Evolutionary conservation across 495 filamentous ascomycete genomes (phyloP).

Genomic region (Penicillium odoratum): DNA sequence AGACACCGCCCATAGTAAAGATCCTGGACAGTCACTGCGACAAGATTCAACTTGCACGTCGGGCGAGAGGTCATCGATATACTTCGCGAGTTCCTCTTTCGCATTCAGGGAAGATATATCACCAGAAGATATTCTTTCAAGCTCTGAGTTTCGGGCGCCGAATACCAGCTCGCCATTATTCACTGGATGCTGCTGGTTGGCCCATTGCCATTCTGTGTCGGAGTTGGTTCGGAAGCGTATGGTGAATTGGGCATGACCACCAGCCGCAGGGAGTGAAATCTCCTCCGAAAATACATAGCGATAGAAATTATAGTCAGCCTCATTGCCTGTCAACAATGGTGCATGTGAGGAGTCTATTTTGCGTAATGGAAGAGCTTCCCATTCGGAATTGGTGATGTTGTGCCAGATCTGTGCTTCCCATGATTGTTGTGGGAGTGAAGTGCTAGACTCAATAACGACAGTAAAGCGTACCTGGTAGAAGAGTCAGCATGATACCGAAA

Average conservation of each 20-base stretch:
- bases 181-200: slow-evolving; percentile 58
- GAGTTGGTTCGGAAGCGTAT: slow-evolving; percentile 64
- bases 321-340: slow-evolving; percentile 35
- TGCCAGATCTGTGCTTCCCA: slow-evolving; percentile 83
- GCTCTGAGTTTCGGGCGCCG: slow-evolving; percentile 10
- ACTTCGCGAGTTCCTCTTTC: slow-evolving; percentile 53
- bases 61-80: slow-evolving; percentile 60
- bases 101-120: slow-evolving; percentile 18
- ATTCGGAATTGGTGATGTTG: slow-evolving; percentile 49
- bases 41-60: slow-evolving; percentile 56
- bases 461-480: slow-evolving; percentile 54
- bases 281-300: slow-evolving; percentile 41
- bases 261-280: slow-evolving; percentile 33
- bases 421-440: slow-evolving; percentile 49
- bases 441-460: slow-evolving; percentile 69
- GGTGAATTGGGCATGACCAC: slow-evolving; percentile 62
- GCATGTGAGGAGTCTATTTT: slow-evolving; percentile 24
- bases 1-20: slow-evolving; percentile 68
- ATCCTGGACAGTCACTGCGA: slow-evolving; percentile 67
- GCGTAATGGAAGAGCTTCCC: slow-evolving; percentile 36
- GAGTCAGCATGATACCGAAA: slow-evolving; percentile 1
- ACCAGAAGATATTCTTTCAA: slow-evolving; percentile 7
- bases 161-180: slow-evolving; percentile 63
- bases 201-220: slow-evolving; percentile 71
- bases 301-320: slow-evolving; percentile 22